Percentiles rank a stretch among this genome's conserved stretches.
These are phyloP conservation scores for Phytophthora crassamura DNA, from an alignment of 352 stramenopile genomes.

Conservation along the genomic window DNA sequence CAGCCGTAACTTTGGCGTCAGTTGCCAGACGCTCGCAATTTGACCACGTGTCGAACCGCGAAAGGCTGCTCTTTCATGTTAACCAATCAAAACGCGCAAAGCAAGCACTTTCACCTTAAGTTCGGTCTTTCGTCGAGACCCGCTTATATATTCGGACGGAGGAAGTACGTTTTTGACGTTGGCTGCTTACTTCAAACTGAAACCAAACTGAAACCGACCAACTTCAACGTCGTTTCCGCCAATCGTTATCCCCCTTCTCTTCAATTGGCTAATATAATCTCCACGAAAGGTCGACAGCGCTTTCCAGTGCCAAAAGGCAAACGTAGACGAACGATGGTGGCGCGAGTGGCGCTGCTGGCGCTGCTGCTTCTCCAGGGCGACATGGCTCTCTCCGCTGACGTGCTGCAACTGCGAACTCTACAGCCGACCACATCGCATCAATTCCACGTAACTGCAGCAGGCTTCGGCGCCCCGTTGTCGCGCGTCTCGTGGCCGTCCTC, in stretches of 20 bases:
- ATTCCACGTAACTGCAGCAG: constrained; percentile 35
- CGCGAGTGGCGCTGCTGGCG: constrained; percentile 5
- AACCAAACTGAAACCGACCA: no score
- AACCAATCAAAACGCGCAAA: background rate
- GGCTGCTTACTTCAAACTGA: no score
- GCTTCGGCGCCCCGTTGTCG: constrained; percentile 38
- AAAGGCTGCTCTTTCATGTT: constrained; percentile 3
- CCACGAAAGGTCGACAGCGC: background rate
- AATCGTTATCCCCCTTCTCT: background rate
- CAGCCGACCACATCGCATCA: constrained; percentile 28
- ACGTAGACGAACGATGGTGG: constrained; percentile 23
- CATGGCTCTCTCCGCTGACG: constrained; percentile 6
- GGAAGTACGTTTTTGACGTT: no score
- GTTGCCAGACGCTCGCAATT: no score
- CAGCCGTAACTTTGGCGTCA: no score
- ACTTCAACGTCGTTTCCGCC: constrained; percentile 4
- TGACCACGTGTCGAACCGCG: background rate
- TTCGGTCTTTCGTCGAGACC: background rate
- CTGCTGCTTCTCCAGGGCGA: constrained; percentile 2
- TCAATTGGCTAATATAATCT: constrained; percentile 2
- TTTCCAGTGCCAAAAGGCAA: no score
- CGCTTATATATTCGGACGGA: constrained; percentile 11
- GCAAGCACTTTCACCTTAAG: background rate
- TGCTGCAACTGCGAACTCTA: constrained; percentile 36
- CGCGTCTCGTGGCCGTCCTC: constrained; percentile 28